phyloP scores from a whole-genome alignment of 768 basidiomycete genomes.

The Termitomyces sp. region DNA sequence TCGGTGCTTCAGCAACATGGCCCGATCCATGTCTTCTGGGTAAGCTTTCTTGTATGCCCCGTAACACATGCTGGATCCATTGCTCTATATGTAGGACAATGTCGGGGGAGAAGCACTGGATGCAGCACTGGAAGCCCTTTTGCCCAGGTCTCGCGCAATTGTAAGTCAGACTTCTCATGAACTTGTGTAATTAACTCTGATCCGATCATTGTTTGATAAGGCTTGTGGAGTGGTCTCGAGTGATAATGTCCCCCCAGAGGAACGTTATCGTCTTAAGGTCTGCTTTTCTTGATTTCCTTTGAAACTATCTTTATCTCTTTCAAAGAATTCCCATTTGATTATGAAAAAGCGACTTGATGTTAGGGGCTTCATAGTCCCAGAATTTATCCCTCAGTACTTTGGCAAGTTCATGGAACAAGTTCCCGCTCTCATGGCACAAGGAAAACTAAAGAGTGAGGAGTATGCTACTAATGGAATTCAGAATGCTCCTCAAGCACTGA shows the following conservation, averaged over 20 bases:
- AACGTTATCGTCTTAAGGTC: slow-evolving; percentile 15
- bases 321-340: slow-evolving; percentile 36
- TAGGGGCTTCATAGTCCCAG: slow-evolving; percentile 38
- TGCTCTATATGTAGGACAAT: slow-evolving; percentile 28
- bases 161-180: slow-evolving; percentile 16
- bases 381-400: slow-evolving; percentile 27
- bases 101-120: slow-evolving; percentile 47
- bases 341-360: slow-evolving; percentile 40
- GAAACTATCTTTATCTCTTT: neutral
- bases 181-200: too few relatives aligned
- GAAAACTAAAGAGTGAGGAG: slow-evolving; percentile 38
- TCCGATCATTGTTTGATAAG: neutral
- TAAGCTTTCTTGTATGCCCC: neutral
- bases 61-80: neutral
- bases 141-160: slow-evolving; percentile 39
- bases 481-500: slow-evolving; percentile 19
- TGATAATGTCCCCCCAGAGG: slow-evolving; percentile 5
- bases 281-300: neutral
- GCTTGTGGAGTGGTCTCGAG: slow-evolving; percentile 1
- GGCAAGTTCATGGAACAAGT: slow-evolving; percentile 35
- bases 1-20: slow-evolving; percentile 49
- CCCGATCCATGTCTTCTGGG: slow-evolving; percentile 46
- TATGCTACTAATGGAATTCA: slow-evolving; percentile 35
- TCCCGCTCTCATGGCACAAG: slow-evolving; percentile 33
- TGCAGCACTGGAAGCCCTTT: slow-evolving; percentile 33